Conservation (phyloP, 2,329 filamentous ascomycete species). For the Cucurbitaria berberidis region DNA sequence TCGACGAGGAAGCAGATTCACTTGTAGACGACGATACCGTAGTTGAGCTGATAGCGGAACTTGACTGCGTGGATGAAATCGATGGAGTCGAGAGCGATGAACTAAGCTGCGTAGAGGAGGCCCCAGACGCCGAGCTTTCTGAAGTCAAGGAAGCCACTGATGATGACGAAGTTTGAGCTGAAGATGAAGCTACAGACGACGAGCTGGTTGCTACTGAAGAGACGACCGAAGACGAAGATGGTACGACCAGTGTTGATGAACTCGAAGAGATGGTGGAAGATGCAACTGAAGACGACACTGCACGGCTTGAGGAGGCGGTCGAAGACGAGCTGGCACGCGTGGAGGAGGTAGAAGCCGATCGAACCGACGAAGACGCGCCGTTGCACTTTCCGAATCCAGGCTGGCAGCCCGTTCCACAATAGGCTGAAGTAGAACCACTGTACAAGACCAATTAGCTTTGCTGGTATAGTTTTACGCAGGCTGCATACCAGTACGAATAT, state of each 20-base stretch:
- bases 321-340: neutral
- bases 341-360: neutral
- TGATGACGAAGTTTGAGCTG: neutral
- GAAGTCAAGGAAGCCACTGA: neutral
- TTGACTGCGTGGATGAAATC: neutral
- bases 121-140: neutral
- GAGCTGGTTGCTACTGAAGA: neutral
- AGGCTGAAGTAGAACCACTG: neutral
- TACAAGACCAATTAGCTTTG: neutral
- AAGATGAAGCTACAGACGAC: neutral
- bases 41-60: neutral
- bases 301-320: neutral
- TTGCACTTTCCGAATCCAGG: neutral
- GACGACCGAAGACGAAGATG: neutral
- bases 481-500: neutral
- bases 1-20: neutral
- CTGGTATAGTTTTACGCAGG: neutral
- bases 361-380: neutral
- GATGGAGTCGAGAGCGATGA: neutral
- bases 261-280: neutral
- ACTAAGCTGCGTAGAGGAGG: neutral
- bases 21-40: neutral
- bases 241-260: neutral
- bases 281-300: neutral
- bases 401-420: slow-evolving; percentile 3